Evolutionary conservation across 2,329 filamentous ascomycete species (phyloP).

Genomic region (Lachnellula occidentalis): DNA sequence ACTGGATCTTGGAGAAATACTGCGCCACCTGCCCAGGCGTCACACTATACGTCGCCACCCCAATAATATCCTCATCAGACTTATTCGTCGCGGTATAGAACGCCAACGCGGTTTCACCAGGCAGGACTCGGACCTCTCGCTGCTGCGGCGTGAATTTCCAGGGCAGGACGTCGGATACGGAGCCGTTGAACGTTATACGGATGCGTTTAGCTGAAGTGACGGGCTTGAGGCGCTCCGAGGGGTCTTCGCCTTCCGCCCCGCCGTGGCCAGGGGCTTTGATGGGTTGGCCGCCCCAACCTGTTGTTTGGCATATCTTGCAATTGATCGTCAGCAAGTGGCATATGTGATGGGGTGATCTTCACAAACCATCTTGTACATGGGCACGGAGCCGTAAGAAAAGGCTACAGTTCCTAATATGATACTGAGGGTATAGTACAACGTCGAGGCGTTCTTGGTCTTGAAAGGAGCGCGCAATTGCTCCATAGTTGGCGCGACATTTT

Average conservation of each 20-base stretch:
- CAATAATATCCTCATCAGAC: conserved; percentile 88
- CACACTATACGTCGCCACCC: conserved; percentile 95
- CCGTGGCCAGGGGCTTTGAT: conserved; percentile 71
- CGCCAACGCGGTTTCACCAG: conserved; percentile 91
- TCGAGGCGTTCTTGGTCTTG: conserved; percentile 61
- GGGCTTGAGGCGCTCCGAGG: conserved; percentile 71
- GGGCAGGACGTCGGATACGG: conserved; percentile 87
- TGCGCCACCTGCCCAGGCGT: conserved; percentile 92
- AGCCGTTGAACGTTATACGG: conserved; percentile 92
- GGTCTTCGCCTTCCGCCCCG: conserved; percentile 52
- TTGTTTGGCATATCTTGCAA: conserved; percentile 70
- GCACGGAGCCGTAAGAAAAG: conserved; percentile 76
- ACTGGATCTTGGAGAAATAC: conserved; percentile 99
- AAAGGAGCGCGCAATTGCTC: conserved; percentile 60
- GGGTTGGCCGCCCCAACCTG: conserved; percentile 89
- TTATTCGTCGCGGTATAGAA: conserved; percentile 97
- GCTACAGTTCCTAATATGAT: conserved; percentile 75
- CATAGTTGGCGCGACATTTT: conserved; percentile 48
- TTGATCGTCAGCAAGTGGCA: conserved; percentile 6
- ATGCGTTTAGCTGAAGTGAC: conserved; percentile 78
- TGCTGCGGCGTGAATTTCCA: conserved; percentile 99
- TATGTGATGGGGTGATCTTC: neutral
- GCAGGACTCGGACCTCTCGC: conserved; percentile 89
- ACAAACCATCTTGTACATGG: conserved; percentile 77
- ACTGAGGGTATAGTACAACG: conserved; percentile 69